phyloP scores from a whole-genome alignment of 305 asterid species.

The Salvia sclarea region DNA sequence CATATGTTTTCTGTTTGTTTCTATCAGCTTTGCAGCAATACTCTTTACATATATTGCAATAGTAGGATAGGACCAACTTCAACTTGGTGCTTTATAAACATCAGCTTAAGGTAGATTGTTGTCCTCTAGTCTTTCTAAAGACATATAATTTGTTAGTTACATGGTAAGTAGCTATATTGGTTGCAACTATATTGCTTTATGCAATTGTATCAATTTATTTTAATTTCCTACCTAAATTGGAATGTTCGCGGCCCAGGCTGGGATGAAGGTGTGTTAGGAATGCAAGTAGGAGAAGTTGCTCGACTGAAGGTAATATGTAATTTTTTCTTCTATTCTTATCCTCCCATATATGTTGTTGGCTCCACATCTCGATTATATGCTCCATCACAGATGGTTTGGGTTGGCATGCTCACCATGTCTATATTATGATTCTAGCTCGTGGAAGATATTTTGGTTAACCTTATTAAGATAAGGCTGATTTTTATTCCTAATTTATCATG shows the following conservation, averaged over 20 bases:
- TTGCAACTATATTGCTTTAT: too few species aligned
- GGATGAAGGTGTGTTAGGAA: slow-evolving; percentile 92
- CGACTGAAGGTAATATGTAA: slow-evolving; percentile 55
- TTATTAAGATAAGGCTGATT: too few species aligned
- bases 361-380: too few species aligned
- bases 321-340: not conserved
- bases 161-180: too few species aligned
- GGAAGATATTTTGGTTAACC: too few species aligned
- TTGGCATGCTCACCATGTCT: too few species aligned
- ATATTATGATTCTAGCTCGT: too few species aligned
- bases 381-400: too few species aligned
- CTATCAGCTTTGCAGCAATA: too few species aligned
- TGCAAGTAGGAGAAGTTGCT: slow-evolving; percentile 96
- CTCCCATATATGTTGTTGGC: not conserved
- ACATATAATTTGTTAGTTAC: not conserved
- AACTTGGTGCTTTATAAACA: not conserved
- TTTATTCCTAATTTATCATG: too few species aligned
- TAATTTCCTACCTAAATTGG: not conserved
- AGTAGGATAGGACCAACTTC: too few species aligned
- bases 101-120: not conserved
- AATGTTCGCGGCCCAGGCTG: slow-evolving; percentile 51
- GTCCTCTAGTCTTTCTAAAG: not conserved
- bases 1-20: not conserved
- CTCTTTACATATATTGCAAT: not conserved
- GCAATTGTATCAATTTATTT: too few species aligned